Conservation (phyloP, 805 yeast genomes). For the Lipomyces sp. region DNA sequence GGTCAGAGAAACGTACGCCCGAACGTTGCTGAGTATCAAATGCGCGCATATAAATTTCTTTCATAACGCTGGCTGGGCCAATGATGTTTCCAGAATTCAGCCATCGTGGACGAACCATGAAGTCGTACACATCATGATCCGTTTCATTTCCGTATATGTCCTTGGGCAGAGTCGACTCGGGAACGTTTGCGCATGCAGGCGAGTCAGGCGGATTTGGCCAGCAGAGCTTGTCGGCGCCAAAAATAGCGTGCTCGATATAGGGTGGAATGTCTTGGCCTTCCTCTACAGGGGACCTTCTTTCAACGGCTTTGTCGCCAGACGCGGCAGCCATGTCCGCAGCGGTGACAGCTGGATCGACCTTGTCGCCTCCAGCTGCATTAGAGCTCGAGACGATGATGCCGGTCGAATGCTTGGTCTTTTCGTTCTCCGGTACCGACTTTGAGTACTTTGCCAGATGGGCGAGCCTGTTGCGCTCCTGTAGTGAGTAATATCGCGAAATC, state of each 20-base stretch:
- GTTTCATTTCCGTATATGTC: slow-evolving; percentile 34
- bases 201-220: slow-evolving; percentile 33
- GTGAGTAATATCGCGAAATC: slow-evolving; percentile 26
- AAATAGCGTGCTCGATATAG: slow-evolving; percentile 26
- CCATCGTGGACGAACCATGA: slow-evolving; percentile 27
- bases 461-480: slow-evolving; percentile 28
- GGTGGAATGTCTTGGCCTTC: slow-evolving; percentile 11
- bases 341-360: slow-evolving; percentile 6
- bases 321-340: slow-evolving; percentile 14
- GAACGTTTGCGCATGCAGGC: slow-evolving; percentile 33
- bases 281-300: not conserved
- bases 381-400: slow-evolving; percentile 17
- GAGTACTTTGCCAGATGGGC: slow-evolving; percentile 23
- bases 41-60: slow-evolving; percentile 28
- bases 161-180: slow-evolving; percentile 24
- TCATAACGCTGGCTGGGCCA: slow-evolving; percentile 21
- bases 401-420: not conserved
- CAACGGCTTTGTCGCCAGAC: slow-evolving; percentile 7
- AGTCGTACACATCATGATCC: slow-evolving; percentile 21
- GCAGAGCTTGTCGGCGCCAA: slow-evolving; percentile 37
- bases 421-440: not conserved
- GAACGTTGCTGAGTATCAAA: slow-evolving; percentile 31
- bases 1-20: slow-evolving; percentile 29
- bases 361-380: slow-evolving; percentile 12
- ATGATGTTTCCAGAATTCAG: slow-evolving; percentile 29